A percentile compares a stretch with the other conserved stretches of the same genome.
Evolutionary conservation across 805 yeast species (phyloP).

Genomic region (Candida michaelii): DNA sequence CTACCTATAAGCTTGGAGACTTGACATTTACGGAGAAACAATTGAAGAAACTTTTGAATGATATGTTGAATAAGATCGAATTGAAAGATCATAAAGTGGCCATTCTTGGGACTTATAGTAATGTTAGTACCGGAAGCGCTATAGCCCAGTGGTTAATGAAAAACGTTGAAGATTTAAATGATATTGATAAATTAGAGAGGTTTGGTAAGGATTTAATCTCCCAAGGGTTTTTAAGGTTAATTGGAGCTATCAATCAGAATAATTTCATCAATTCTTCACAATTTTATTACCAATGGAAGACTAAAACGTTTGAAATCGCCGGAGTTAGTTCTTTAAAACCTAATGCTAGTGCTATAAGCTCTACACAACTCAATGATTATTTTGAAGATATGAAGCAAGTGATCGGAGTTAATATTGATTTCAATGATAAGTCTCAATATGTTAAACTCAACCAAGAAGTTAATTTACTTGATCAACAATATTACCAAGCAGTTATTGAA

Average conservation of each 20-base stretch:
- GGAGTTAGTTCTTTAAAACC: conserved; percentile 13
- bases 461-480: conserved; percentile 48
- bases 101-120: conserved; percentile 64
- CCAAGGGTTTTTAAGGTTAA: conserved; percentile 59
- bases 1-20: conserved; percentile 33
- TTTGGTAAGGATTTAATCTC: conserved; percentile 72
- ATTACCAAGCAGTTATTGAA: conserved; percentile 49
- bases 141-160: conserved; percentile 61
- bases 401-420: conserved; percentile 44
- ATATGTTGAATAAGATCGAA: conserved; percentile 44
- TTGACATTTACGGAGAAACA: conserved; percentile 26
- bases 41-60: conserved; percentile 35
- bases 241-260: conserved; percentile 56
- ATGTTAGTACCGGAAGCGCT: conserved; percentile 59
- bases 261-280: conserved; percentile 73
- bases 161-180: conserved; percentile 41
- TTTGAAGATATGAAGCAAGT: conserved; percentile 47
- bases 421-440: conserved; percentile 51
- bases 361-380: conserved; percentile 25
- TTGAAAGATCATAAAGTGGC: conserved; percentile 59
- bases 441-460: conserved; percentile 58
- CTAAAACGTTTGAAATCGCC: conserved; percentile 56
- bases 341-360: conserved; percentile 8
- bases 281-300: conserved; percentile 79
- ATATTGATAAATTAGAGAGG: conserved; percentile 60